Base-by-base conservation (phyloP, 345 rosid species). In the Euclidium syriacum region DNA sequence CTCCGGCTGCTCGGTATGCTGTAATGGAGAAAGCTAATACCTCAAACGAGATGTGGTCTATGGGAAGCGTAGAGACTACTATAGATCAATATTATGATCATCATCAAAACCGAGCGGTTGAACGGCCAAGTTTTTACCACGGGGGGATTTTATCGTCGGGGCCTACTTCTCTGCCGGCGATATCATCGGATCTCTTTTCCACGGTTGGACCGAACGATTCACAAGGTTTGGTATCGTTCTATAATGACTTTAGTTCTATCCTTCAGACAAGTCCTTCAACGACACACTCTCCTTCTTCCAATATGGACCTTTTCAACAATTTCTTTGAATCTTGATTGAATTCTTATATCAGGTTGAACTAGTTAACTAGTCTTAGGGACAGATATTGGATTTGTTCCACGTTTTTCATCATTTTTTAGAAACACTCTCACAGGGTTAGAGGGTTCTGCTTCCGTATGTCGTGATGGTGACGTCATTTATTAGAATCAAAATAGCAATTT, bases 1-100 rank as follows among this genome's bases (percentile, higher is more conserved):
- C 95, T 4, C 94, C 95, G 0, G 95, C 95, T 0, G 95, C 88
- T 3, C 78, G 94, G 62, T 83, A 62, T 8, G 98, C 98, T 0
- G 52, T 81, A 2, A 74, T 82, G 20, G 96, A 86, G 76, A 88
- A 51, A 38, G 76, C 84, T 9, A 81, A 52, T 64, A 34, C 19
- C 40, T 47, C 65, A 10, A 68, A 47, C 10, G 77, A 68, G 15
- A 14, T 62, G 44, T 78, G 75, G 20, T 74, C 76, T 29, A 42
- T 76, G 11, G 82, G 75, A 32, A 81, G 79, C 49, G 15, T 26
- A 17, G 56, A 47, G 49, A 44, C 56, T 1, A 44, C 56, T 1
- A 61, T 51, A 27, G 40, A 53, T 35, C 68, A 20, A 34, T 27
- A 53, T 35, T 26, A 52, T 26, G 6, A 74, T 75, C 35, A 67